Evolutionary conservation across 495 filamentous ascomycete species (phyloP), one percentile per base, ranked within the genome.

Genomic region (Mytilinidion resinicola): DNA sequence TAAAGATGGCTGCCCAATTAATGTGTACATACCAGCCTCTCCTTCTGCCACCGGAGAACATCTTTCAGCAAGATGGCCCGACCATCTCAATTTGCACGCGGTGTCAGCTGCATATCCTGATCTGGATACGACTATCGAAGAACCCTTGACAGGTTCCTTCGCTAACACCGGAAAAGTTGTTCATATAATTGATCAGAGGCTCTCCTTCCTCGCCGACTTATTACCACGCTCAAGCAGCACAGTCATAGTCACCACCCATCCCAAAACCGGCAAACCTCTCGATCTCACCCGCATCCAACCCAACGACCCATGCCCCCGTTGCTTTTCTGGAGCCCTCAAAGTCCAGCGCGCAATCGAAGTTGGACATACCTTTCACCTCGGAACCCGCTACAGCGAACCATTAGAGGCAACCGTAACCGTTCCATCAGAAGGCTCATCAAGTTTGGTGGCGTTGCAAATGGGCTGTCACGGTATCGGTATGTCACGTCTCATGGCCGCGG

Each of bases 391-490:
- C 73, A 90, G 85, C 34, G 75, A 82, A 17, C 85, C 89, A 0
- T 76, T 97, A 3, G 70, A 80, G 21, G 87, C 88, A 1, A 76
- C 69, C 4, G 78, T 91, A 9, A 70, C 74, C 6, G 57, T 49
- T 36, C 63, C 53, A n/a, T 35, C 34, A 53, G 51, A 55, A 65
- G 67, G 63, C 46, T 9, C 44, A 7, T 48, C 44, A 4, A 20
- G 19, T 4, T 21, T 25, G 5, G 21, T n/a, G 7, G 74, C 84
- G 0, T 79, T 96, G 71, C 81, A 93, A 53, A 96, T 97, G 92
- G 93, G 93, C 47, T 98, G 95, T 62, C 88, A 97, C 64, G 93
- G 93, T 1, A 96, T 98, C 57, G 93, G 93, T 0, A 80, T 98
- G 20, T 96, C 91, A 1, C 86, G 93, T 34, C 83, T 98, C 71